These are phyloP conservation scores for Pythium vanterpoolii DNA, from an alignment of 352 stramenopile genomes.

Conservation along the genomic window DNA sequence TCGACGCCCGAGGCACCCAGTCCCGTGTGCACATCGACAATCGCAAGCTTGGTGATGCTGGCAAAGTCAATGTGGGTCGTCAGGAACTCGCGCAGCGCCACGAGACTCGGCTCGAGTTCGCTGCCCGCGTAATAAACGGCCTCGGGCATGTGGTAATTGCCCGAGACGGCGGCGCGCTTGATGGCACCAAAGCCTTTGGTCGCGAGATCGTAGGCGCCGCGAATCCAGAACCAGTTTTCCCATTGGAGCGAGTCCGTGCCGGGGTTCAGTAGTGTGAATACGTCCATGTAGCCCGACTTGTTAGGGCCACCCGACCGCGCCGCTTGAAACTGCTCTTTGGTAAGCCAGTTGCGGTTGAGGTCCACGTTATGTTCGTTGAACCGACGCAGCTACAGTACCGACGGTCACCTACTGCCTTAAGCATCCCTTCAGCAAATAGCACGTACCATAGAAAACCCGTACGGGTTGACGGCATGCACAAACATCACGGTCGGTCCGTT, in stretches of 20 bases:
- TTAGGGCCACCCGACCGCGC: slow-evolving; percentile 67
- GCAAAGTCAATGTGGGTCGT: slow-evolving; percentile 41
- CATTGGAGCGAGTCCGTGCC: slow-evolving; percentile 2
- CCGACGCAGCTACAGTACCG: slow-evolving; percentile 49
- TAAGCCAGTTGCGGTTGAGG: slow-evolving; percentile 92
- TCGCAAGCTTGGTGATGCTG: slow-evolving; percentile 37
- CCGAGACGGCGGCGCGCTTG: slow-evolving; percentile 84
- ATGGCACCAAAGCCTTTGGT: slow-evolving; percentile 45
- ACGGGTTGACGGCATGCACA: slow-evolving; percentile 87
- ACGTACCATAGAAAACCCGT: slow-evolving; percentile 65
- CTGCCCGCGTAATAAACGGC: slow-evolving; percentile 87
- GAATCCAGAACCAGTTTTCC: slow-evolving; percentile 53
- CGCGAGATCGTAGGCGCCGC: slow-evolving; percentile 28
- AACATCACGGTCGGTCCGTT: slow-evolving; percentile 79
- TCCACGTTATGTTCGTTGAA: slow-evolving; percentile 95
- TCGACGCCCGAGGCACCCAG: slow-evolving; percentile 60
- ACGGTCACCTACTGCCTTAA: background rate
- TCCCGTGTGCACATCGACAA: slow-evolving; percentile 93
- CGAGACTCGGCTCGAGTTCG: slow-evolving; percentile 72
- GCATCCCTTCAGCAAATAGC: background rate
- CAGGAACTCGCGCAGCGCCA: slow-evolving; percentile 69
- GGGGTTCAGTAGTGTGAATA: slow-evolving; percentile 75
- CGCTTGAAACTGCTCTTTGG: slow-evolving; percentile 40
- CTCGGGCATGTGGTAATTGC: slow-evolving; percentile 81
- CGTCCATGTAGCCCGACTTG: slow-evolving; percentile 68